Base-by-base conservation (phyloP, 1,139 yeast genomes). In the Candida mesenterica region DNA sequence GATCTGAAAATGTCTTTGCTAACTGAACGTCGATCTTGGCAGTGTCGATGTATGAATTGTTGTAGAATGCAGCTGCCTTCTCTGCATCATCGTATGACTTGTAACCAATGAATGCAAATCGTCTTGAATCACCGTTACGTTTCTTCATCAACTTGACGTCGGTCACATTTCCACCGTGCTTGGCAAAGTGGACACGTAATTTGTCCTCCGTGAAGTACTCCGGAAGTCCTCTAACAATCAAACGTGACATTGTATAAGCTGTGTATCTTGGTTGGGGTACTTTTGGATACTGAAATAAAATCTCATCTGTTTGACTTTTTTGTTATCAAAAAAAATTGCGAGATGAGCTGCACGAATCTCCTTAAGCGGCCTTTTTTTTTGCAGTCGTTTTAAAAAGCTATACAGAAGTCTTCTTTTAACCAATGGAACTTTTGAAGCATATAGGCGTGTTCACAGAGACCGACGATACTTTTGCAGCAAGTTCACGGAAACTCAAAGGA, bases 151-250 rank as follows among this genome's bases (percentile, higher is more conserved):
- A 68, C 58, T 85, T 88, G 31, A 87, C 92, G 70, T 92, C 98
- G 1, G 97, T 87, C 19, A 89, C 87, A 42, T 70, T 65, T 3
- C 38, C 41, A 33, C 79, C 79, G 46, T 79, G 68, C 44, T 76
- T 68, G 24, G 72, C 58, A 55, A 92, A 92, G 55, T 83, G 92
- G 18, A 74, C 75, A 43, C 72, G 71, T 41, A 92, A 65, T 46
- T 84, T 79, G 2, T 78, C 89, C 55, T 92, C 97, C 1, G 82
- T 79, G 42, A 80, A 75, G 55, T 86, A 86, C 44, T 72, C 68
- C 16, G 99, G 98, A 40, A 92, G 70, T 30, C 95, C 95, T 59
- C 88, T 94, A n/a, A 94, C 96, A 50, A 92, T 92, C 40, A 94
- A 74, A 62, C 99, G 84, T 27, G 98, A 90, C 96, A 83, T 83